Conservation (phyloP, 2,329 filamentous ascomycete genomes). For the Ophiostoma tasmaniense region DNA sequence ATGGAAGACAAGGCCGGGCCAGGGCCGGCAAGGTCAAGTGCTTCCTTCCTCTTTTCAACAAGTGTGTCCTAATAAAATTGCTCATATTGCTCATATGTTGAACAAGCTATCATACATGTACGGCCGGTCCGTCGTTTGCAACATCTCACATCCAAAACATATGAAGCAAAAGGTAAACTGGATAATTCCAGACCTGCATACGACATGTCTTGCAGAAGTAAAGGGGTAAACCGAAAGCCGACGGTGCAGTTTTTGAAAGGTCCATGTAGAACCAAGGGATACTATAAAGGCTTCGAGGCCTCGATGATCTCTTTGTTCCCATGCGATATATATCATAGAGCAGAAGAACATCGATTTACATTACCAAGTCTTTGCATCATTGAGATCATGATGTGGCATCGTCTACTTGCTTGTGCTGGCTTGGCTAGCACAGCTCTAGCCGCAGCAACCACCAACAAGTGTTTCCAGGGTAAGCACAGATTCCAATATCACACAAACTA, state of each 20-base stretch:
- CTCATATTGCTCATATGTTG: neutral
- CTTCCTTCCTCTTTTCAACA: neutral
- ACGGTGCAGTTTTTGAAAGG: neutral
- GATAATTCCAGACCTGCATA: neutral
- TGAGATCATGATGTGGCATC: constrained; percentile 3
- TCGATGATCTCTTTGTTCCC: neutral
- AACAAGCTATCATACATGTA: neutral
- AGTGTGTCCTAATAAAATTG: neutral
- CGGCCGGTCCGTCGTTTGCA: neutral
- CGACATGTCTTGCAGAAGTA: neutral
- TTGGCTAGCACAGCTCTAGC: neutral
- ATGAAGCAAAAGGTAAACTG: neutral
- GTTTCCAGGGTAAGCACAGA: neutral
- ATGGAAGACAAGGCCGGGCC: neutral
- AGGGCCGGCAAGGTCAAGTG: no score
- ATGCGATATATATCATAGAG: neutral
- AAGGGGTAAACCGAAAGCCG: neutral
- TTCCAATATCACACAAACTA: neutral
- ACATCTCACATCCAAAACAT: neutral
- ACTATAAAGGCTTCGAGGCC: neutral
- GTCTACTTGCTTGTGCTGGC: neutral
- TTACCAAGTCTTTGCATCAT: neutral
- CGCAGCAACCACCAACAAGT: neutral
- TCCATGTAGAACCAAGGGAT: neutral
- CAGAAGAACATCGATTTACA: neutral